Evolutionary conservation across 805 yeast species (phyloP), one percentile per base, ranked within the genome.

Genomic region (Candida verbasci): DNA sequence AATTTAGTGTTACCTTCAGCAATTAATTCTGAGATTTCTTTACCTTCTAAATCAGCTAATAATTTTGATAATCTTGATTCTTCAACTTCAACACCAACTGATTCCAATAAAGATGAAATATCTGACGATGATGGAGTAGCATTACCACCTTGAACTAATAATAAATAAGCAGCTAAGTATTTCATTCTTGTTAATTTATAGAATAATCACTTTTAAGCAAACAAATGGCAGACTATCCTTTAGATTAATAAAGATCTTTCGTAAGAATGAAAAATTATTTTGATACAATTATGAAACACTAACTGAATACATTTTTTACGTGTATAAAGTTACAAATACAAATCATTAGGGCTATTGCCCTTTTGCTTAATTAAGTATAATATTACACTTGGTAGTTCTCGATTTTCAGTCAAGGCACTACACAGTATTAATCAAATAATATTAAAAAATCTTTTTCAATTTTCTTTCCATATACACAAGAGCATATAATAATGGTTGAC

Each of bases 101-200:
- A 75, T 66, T 86, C 83, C 66, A 93, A 81, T 61, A 93, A 83
- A 56, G 82, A 60, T 72, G 86, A 74, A 78, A 93, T 78, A 71
- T 87, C 91, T 63, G 84, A 80, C 58, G 95, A 94, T 56, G 95
- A 76, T 74, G 98, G 97, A 60, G 93, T 64, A 67, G 88, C 69
- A 78, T 80, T 82, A 70, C 97, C 98, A 73, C 96, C 96, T 70
- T 93, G 88, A 76, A 83, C 88, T 74, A 93, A 82, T 76, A 91
- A 84, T 74, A 93, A 84, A 80, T 93, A 93, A 73, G 98, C 97
- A 76, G 98, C 98, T 76, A 93, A 84, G 82, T 91, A 91, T 86
- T 88, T 93, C 97, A 88, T 43, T 25, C 6, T 25, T 39, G 35
- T 39, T 38, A 31, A 23, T 36, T 24, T 38, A 50, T 66, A 77